Conservation (phyloP, 139 green algal genomes). For the Ettlia oleoabundans region DNA sequence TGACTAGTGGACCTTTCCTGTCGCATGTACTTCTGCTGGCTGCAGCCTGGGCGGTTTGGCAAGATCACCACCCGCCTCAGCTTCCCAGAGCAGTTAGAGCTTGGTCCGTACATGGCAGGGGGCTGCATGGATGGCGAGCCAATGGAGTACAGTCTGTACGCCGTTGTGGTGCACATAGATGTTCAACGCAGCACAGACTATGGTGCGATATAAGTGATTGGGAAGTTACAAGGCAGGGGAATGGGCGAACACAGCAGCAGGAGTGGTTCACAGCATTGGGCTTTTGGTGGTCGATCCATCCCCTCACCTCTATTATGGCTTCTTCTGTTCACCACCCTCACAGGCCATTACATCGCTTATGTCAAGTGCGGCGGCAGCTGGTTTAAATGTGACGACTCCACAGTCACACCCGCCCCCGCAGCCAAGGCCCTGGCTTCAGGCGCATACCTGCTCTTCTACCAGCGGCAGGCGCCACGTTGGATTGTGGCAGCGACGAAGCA, state of each 20-base stretch:
- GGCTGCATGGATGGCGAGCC: conserved; percentile 37
- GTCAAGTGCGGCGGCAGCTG: conserved; percentile 7
- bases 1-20: no score
- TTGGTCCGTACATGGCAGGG: conserved; percentile 51
- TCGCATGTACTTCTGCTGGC: neutral
- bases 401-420: conserved; percentile 9
- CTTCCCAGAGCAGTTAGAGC: conserved; percentile 50
- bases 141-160: conserved; percentile 68
- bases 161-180: conserved; percentile 70
- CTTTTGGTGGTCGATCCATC: no score
- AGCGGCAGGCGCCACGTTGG: conserved; percentile 7
- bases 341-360: conserved; percentile 33
- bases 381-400: conserved; percentile 24
- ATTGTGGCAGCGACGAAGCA: neutral
- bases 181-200: conserved; percentile 31
- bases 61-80: conserved; percentile 40
- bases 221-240: neutral
- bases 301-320: neutral
- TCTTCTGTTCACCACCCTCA: neutral
- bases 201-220: neutral
- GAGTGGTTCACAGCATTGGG: no score
- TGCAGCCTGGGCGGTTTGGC: conserved; percentile 5
- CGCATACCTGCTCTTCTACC: conserved; percentile 40
- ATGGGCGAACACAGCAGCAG: no score
- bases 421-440: conserved; percentile 2